phyloP scores from a whole-genome alignment of 2,329 filamentous ascomycete genomes.

The Huntiella bhutanensis region DNA sequence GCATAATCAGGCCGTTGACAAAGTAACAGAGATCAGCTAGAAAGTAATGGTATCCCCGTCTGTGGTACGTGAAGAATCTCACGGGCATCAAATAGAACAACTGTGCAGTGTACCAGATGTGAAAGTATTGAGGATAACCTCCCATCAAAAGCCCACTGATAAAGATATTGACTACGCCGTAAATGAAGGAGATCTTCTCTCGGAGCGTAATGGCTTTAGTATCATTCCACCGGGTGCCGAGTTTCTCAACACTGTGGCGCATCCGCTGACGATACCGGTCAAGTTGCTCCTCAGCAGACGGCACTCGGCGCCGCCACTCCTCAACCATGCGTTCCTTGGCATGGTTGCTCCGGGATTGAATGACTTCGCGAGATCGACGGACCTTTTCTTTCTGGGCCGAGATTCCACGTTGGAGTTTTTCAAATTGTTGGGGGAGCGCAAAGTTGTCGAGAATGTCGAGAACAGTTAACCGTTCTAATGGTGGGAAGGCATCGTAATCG shows the following conservation, averaged over 20 bases:
- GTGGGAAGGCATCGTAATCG: conserved; percentile 72
- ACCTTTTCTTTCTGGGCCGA: conserved; percentile 72
- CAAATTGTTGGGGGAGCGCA: conserved; percentile 71
- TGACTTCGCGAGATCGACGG: conserved; percentile 58
- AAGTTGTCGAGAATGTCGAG: conserved; percentile 93
- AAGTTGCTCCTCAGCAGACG: conserved; percentile 77
- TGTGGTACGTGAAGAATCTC: conserved; percentile 76
- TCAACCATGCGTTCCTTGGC: conserved; percentile 84
- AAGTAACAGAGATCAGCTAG: conserved; percentile 96
- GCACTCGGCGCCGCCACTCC: conserved; percentile 74
- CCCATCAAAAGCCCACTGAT: conserved; percentile 89
- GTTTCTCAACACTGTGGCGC: conserved; percentile 71
- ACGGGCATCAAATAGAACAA: conserved; percentile 94
- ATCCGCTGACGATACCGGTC: conserved; percentile 79
- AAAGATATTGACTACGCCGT: conserved; percentile 91
- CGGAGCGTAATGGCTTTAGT: conserved; percentile 71
- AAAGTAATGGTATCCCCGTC: conserved; percentile 90
- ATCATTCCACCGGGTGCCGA: conserved; percentile 74
- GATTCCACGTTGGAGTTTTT: conserved; percentile 72
- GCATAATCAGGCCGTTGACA: conserved; percentile 68
- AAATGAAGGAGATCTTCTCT: conserved; percentile 93
- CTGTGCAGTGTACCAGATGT: conserved; percentile 79
- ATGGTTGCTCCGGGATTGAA: conserved; percentile 55
- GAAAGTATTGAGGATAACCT: conserved; percentile 67
- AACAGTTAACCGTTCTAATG: conserved; percentile 72